Base-by-base conservation (phyloP, 192 early-diverging fungal genomes). In the Linnemannia hyalina region DNA sequence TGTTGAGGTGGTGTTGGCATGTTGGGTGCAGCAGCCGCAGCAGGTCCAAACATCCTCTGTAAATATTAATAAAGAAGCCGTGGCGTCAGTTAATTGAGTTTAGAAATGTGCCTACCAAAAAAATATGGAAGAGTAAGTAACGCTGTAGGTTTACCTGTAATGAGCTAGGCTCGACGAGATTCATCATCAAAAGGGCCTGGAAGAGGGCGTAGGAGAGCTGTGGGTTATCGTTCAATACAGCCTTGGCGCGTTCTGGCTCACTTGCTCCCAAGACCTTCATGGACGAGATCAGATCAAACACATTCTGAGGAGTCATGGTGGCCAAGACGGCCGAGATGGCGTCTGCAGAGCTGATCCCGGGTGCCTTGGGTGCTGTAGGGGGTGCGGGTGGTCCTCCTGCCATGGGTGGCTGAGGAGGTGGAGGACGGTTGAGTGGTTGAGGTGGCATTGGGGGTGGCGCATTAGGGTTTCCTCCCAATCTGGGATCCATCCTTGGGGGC, bases 171-270 rank as follows among this genome's bases (percentile, higher is more conserved):
- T 97, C 96, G 26, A 97, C 94, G 26, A 97, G 83, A 76, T 95
- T 95, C 92, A 95, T 94, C 76, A 94, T 91, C 13, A 96, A 70
- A 81, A 98, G 91, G 22, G 93, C 92, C 83, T 97, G 96, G 80
- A 98, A 97, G 38, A 97, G 82, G 5, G 95, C 95, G 88, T 96
- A 98, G 9, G 95, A 88, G 1, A 97, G 82, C 80, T 95, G 96
- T 32, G 97, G 97, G 78, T 98, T 96, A n/a, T 89, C 76, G 10
- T 83, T 88, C n/a, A 98, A 87, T 6, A 97, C 87, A 10, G 91
- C 83, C 63, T 91, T 92, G 10, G 94, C 92, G 74, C 93, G 89
- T n/a, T 95, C 95, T 3, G 94, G 93, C 54, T 90, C 80, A n/a
- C 26, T 90, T 40, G 87, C 74, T 32, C 88, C 83, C 42, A 88